These are phyloP conservation scores for Dimocarpus longan DNA, from an alignment of 345 rosid species.

Conservation along the genomic window DNA sequence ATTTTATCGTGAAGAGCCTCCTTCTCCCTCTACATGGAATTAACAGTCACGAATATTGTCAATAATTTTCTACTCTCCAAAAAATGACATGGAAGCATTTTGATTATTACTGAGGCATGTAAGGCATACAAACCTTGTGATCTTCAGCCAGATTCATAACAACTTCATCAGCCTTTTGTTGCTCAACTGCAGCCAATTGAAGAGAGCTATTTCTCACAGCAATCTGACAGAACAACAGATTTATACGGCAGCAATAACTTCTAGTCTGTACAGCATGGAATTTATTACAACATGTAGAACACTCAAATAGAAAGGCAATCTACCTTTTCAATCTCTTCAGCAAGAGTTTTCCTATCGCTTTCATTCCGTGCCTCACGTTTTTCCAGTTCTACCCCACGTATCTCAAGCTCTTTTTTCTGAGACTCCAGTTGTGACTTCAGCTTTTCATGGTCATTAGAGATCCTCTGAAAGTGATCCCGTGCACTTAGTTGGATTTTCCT, in stretches of 20 bases:
- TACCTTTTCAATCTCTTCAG: slow-evolving; percentile 81
- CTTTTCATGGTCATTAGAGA: slow-evolving; percentile 83
- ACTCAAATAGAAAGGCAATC: slow-evolving; percentile 15
- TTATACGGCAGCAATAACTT: slow-evolving; percentile 9
- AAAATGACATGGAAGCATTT: slow-evolving; percentile 9
- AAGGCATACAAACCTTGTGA: slow-evolving; percentile 67
- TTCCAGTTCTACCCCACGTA: slow-evolving; percentile 65
- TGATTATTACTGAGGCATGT: slow-evolving; percentile 15
- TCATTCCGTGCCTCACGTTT: slow-evolving; percentile 90
- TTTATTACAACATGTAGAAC: neutral
- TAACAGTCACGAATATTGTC: slow-evolving; percentile 14
- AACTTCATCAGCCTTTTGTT: slow-evolving; percentile 74
- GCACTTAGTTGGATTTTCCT: slow-evolving; percentile 74
- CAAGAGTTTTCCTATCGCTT: slow-evolving; percentile 61
- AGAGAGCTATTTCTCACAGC: slow-evolving; percentile 54
- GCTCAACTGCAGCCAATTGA: slow-evolving; percentile 77
- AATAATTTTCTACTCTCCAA: slow-evolving; percentile 9
- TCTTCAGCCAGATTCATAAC: slow-evolving; percentile 81
- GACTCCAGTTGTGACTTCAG: slow-evolving; percentile 74
- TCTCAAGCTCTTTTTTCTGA: slow-evolving; percentile 72
- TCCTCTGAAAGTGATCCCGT: slow-evolving; percentile 74
- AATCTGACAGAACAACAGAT: slow-evolving; percentile 47
- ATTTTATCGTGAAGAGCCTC: slow-evolving; percentile 70
- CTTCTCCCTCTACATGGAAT: slow-evolving; percentile 63
- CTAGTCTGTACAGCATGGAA: neutral